Base-by-base conservation (phyloP, 225 moss, liverwort and hornwort species). In the Antitrichia curtipendula region DNA sequence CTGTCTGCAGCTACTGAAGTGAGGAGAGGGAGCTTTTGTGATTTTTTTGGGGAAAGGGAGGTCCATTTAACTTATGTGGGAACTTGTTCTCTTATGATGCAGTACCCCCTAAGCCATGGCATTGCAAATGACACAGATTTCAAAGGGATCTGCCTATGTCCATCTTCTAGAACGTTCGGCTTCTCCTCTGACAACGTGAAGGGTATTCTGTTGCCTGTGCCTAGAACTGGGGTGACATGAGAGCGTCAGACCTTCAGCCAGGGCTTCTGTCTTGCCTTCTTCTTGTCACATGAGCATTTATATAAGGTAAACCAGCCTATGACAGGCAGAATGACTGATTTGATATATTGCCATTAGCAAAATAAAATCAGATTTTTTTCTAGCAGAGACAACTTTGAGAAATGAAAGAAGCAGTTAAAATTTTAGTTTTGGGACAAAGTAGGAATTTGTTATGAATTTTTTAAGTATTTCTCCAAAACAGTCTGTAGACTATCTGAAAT, bases 81-180 rank as follows among this genome's bases (percentile, higher is more conserved):
- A 58, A 61, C 66, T 66, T 52, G 4, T 32, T 5, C 4, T 7
- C 5, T 36, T 4, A n/a, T 3, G 21, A 7, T 5, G 10, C 23
- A 11, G 7, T 4, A n/a, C n/a, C n/a, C n/a, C 16, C 10, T 13
- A 36, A 22, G 24, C n/a, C 74, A 50, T 50, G 4, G 74, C 53
- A 38, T 53, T 54, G 76, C 19, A 19, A 43, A 10, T 16, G 71
- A 34, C 53, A 23, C 53, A 54, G 72, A 8, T 22, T 47, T 47
- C 75, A 6, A 40, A 66, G 89, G 69, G 78, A 82, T 76, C 68
- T 22, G 36, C 10, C 34, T 45, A 36, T 62, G 82, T n/a, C n/a
- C n/a, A n/a, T 20, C 66, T 86, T 89, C 89, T 89, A 83, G 90
- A 90, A 90, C 87, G 54, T 72, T 79, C 66, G n/a, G 78, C 72